These are phyloP conservation scores for Allium cepa DNA, from an alignment of 106 monocot genomes.

Conservation along the genomic window DNA sequence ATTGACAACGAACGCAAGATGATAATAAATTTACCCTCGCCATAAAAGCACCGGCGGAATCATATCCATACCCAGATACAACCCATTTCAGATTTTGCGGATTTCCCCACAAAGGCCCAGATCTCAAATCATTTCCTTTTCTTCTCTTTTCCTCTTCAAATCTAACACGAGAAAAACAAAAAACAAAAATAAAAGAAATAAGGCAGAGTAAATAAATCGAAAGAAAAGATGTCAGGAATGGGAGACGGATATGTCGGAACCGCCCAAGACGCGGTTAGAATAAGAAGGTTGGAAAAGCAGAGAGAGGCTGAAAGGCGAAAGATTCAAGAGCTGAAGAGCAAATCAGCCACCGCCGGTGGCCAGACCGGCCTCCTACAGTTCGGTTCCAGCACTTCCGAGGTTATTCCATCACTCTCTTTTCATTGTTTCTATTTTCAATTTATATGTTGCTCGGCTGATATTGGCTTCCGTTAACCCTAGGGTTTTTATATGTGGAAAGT, in stretches of 20 bases:
- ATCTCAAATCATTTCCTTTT: too few species aligned
- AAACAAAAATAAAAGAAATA: too few species aligned
- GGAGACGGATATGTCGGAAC: conserved; percentile 98
- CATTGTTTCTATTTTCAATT: background rate
- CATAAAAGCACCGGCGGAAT: too few species aligned
- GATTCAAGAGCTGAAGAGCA: conserved; percentile 93
- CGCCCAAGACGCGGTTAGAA: conserved; percentile 92
- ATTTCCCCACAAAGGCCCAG: too few species aligned
- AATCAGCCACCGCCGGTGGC: conserved; percentile 60
- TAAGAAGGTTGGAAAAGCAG: conserved; percentile 86
- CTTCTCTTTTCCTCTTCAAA: too few species aligned
- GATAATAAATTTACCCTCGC: too few species aligned
- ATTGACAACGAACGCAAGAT: too few species aligned
- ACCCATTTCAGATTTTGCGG: too few species aligned
- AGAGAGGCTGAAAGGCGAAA: conserved; percentile 84
- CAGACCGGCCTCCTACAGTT: conserved; percentile 98
- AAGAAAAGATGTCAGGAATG: conserved; percentile 73
- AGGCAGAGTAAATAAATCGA: too few species aligned
- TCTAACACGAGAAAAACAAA: too few species aligned
- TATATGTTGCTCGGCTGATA: background rate
- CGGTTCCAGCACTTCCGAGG: conserved; percentile 99
- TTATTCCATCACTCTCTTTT: conserved; percentile 1
- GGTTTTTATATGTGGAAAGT: background rate
- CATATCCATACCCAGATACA: too few species aligned
- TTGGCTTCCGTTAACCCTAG: background rate